phyloP scores from a whole-genome alignment of 2,329 filamentous ascomycete species.

The Alternaria ventricosa region DNA sequence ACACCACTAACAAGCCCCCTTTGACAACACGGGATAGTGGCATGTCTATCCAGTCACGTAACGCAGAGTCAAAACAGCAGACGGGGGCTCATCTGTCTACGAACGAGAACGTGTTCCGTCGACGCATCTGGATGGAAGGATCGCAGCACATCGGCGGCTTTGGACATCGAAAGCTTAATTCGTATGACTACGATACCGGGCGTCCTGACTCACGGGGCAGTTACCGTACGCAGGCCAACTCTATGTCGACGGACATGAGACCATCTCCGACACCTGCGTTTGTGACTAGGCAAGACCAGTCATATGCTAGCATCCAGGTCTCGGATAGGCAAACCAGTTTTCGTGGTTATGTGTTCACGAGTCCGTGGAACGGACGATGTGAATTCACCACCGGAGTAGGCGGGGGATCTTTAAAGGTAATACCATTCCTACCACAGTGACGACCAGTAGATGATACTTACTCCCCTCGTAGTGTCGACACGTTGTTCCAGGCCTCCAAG shows the following conservation, averaged over 20 bases:
- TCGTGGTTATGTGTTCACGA: conserved; percentile 74
- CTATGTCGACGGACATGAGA: conserved; percentile 20
- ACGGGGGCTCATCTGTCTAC: not conserved
- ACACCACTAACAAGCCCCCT: conserved; percentile 21
- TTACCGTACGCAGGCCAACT: conserved; percentile 18
- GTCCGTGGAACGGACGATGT: conserved; percentile 87
- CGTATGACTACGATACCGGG: conserved; percentile 34
- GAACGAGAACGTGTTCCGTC: conserved; percentile 46
- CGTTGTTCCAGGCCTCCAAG: conserved; percentile 60
- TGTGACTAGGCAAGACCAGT: conserved; percentile 33
- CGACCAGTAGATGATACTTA: not conserved
- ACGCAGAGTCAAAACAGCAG: conserved; percentile 1
- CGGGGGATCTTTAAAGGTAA: conserved; percentile 71
- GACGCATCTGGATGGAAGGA: conserved; percentile 58
- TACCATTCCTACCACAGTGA: not conserved
- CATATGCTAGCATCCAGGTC: conserved; percentile 44
- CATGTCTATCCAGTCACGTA: conserved; percentile 14
- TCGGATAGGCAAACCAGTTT: conserved; percentile 60
- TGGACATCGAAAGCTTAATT: conserved; percentile 47
- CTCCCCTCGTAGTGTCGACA: conserved; percentile 65
- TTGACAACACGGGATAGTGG: conserved; percentile 22
- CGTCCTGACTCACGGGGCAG: conserved; percentile 32
- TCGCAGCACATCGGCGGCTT: conserved; percentile 50
- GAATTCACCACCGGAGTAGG: conserved; percentile 81
- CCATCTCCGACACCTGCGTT: conserved; percentile 22